Base-by-base conservation (phyloP, 23 red algal species). In the Gracilaria domingensis region DNA sequence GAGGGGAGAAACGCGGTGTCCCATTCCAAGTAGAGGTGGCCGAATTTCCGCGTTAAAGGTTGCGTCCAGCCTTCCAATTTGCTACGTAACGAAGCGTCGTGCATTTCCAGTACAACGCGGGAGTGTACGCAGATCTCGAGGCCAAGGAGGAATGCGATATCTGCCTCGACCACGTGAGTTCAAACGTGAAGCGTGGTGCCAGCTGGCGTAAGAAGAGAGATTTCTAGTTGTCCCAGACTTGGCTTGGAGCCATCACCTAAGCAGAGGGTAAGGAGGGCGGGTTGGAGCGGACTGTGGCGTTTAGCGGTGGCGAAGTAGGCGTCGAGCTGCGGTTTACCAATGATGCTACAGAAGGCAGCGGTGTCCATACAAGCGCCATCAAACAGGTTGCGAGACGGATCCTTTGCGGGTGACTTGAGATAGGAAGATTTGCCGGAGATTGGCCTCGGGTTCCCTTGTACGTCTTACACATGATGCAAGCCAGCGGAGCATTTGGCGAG, bases 291-390 rank as follows among this genome's bases (percentile, higher is more conserved):
- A 6, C 58, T 12, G 11, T 67, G 2, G 18, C 32, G 11, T 8
- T 59, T 36, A 51, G 29, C 0, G 18, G 16, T 21, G 25, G 24
- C 0, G 39, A 20, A 78, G 7, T 48, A 48, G 12, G 72, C 69
- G 21, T 77, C 34, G 5, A 60, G 30, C 36, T 86, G 85, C 8
- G 21, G 24, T 4, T 28, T 16, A 23, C 20, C 23, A 57, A 47
- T 80, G 20, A 80, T 25, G 7, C 37, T 80, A 3, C 35, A 21
- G 16, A 0, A 64, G 0, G 69, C 69, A 55, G 53, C 69, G 39
- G 12, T 48, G 38, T 88, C 85, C 8, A 88, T 0, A 13, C 25
- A 48, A 25, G 85, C 85, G 53, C 72, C 85, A n/a, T n/a, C n/a
- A n/a, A n/a, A n/a, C n/a, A n/a, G n/a, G n/a, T n/a, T n/a, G n/a